phyloP scores from a whole-genome alignment of 345 rosid genomes.

The Sonneratia caseolaris region DNA sequence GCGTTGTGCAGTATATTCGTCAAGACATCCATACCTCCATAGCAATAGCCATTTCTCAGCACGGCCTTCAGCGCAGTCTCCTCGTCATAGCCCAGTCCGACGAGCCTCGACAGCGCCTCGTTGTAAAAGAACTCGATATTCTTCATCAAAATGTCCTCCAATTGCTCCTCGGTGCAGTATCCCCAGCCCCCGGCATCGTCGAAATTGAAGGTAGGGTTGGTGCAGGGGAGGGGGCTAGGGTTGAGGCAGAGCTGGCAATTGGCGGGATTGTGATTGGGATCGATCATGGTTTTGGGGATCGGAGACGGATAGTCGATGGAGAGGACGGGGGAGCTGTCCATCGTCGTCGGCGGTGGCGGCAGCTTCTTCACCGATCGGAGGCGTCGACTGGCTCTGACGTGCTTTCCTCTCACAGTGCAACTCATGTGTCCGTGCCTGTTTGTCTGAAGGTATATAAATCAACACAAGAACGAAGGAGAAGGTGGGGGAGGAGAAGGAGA shows the following conservation, averaged over 20 bases:
- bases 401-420: slow-evolving; percentile 14
- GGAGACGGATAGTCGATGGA: slow-evolving; percentile 33
- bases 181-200: slow-evolving; percentile 66
- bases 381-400: slow-evolving; percentile 12
- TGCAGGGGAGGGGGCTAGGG: slow-evolving; percentile 12
- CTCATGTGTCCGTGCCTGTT: slow-evolving; percentile 4
- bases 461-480: neutral
- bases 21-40: slow-evolving; percentile 81
- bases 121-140: slow-evolving; percentile 50
- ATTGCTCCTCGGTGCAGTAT: slow-evolving; percentile 77
- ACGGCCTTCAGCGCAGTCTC: slow-evolving; percentile 69
- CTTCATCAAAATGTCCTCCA: slow-evolving; percentile 61
- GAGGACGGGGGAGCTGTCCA: slow-evolving; percentile 23
- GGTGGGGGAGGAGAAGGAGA: neutral
- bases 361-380: slow-evolving; percentile 11
- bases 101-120: slow-evolving; percentile 65
- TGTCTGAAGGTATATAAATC: slow-evolving; percentile 1
- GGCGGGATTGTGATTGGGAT: slow-evolving; percentile 55
- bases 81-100: slow-evolving; percentile 56
- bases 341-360: neutral
- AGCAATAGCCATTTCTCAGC: slow-evolving; percentile 70
- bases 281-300: slow-evolving; percentile 38
- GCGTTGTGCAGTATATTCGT: slow-evolving; percentile 69
- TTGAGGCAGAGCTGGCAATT: slow-evolving; percentile 22
- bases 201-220: slow-evolving; percentile 17